Evolutionary conservation across 176 grass and related monocot species (phyloP), one percentile per base, ranked within the genome.

Genomic region (Triticum turgidum): DNA sequence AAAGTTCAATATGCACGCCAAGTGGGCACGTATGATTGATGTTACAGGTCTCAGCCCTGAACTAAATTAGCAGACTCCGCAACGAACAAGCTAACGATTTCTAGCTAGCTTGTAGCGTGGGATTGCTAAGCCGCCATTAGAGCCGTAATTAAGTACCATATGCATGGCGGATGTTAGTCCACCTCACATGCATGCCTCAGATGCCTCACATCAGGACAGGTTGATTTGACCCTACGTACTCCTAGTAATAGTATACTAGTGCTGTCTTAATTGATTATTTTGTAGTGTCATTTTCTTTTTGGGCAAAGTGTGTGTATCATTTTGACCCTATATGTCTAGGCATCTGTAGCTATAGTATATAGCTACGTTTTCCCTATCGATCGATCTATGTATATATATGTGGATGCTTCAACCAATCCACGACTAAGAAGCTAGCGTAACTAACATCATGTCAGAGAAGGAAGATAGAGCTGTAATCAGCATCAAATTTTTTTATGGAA

Each of bases 1-100:
- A 84, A 84, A 84, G 80, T 68, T 83, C 22, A 20, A 21, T 11
- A 52, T 11, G 44, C 45, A 75, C 74, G 12, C 61, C 80, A 87
- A 83, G 89, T 91, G 81, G 42, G 42, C 67, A 80, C 35, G 80
- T 49, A 75, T 7, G 72, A 14, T 9, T 87, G 89, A 87, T 20
- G 54, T 72, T 86, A 71, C 84, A 70, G 61, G 54, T 32, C 39
- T 76, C 42, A 72, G 12, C 10, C 39, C 37, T 22, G 35, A 75
- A 51, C 42, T 75, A 49, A 75, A 75, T 75, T 30, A 29, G 11
- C 22, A 15, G 72, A 13, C 29, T 52, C 44, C 17, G 7, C 44
- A 76, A 76, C 15, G 73, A 76, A 76, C 73, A 76, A 51, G 73
- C 73, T 54, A 76, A 20, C 38, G 41, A 64, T 32, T 47, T 64